Base-by-base conservation (phyloP, 306 rosid species). In the Casuarina glauca region DNA sequence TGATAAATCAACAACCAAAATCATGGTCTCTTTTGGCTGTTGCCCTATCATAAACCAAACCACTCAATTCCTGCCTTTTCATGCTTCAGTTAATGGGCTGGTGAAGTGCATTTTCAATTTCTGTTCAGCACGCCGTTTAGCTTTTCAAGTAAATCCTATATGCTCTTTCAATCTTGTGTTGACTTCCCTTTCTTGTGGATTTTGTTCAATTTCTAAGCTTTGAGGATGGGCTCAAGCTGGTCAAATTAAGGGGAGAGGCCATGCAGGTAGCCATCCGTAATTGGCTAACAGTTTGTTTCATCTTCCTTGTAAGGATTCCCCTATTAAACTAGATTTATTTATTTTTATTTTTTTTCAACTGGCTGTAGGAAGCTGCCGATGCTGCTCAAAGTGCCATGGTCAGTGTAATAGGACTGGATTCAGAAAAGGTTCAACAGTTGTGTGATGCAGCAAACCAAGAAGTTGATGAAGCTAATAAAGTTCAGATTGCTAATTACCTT, bases 181-280 rank as follows among this genome's bases (percentile, higher is more conserved):
- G 53, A 64, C 72, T 9, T 78, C 60, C 44, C 17, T 69, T 74
- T 82, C 20, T 66, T 15, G 1, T 81, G 55, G 72, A 26, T 69
- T 84, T 77, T 70, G 66, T 82, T 89, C 81, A 49, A 79, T 70
- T 66, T 80, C 73, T 68, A 52, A 95, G 99, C 89, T 96, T 96
- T 70, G 99, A 96, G 90, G 99, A 96, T 86, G 99, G 99, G 64
- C 97, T 96, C 74, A 91, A 87, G 85, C 87, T 96, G 84, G 99
- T 96, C 83, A 96, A 96, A 89, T 83, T 96, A 83, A 83, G 97
- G 77, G 99, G 99, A 82, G 99, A 91, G 83, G 98, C 97, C 67
- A 96, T 96, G 99, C 99, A 96, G 99, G 99, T 91, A 88, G 74
- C 2, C 12, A 67, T 78, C 68, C 43, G 55, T 53, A 43, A 75